Percentiles rank a stretch among this genome's conserved stretches.
phyloP scores from a whole-genome alignment of 1,284 basidiomycete species.

The Boletellus dicymbophilus region DNA sequence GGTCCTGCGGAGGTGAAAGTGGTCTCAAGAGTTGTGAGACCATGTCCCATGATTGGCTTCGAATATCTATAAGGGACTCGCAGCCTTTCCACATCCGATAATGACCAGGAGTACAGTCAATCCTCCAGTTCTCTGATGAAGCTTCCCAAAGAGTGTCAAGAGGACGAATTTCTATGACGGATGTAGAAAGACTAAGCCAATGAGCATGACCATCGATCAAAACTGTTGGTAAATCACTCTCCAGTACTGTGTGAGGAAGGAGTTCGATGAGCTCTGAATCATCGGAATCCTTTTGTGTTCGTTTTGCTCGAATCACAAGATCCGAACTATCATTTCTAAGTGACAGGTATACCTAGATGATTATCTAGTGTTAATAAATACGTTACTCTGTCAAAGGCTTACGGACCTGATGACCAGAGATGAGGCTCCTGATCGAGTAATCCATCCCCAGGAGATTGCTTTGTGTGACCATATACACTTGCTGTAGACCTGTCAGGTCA shows the following conservation, averaged over 20 bases:
- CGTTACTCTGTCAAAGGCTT: too few relatives aligned
- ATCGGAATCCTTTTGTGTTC: not conserved
- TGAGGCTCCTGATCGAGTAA: not conserved
- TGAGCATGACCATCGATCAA: conserved; percentile 38
- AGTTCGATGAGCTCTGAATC: not conserved
- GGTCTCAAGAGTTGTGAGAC: conserved; percentile 23
- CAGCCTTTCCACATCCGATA: conserved; percentile 16
- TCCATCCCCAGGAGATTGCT: not conserved
- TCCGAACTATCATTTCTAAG: not conserved
- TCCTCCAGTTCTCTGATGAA: conserved; percentile 21
- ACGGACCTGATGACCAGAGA: not conserved
- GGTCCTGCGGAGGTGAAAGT: conserved; percentile 32
- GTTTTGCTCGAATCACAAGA: not conserved
- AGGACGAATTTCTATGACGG: conserved; percentile 39
- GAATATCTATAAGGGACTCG: conserved; percentile 10
- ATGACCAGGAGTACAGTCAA: not conserved
- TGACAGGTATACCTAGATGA: not conserved
- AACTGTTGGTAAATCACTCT: conserved; percentile 37
- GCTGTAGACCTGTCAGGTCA: not conserved
- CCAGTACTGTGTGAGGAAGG: conserved; percentile 18
- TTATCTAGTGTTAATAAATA: not conserved
- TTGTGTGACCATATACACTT: not conserved
- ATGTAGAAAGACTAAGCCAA: conserved; percentile 36
- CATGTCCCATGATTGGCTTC: conserved; percentile 17
- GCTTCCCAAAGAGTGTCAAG: conserved; percentile 22